Percentiles rank a stretch among this genome's conserved stretches.
phyloP scores from a whole-genome alignment of 257 asterid species.

The Striga asiatica region DNA sequence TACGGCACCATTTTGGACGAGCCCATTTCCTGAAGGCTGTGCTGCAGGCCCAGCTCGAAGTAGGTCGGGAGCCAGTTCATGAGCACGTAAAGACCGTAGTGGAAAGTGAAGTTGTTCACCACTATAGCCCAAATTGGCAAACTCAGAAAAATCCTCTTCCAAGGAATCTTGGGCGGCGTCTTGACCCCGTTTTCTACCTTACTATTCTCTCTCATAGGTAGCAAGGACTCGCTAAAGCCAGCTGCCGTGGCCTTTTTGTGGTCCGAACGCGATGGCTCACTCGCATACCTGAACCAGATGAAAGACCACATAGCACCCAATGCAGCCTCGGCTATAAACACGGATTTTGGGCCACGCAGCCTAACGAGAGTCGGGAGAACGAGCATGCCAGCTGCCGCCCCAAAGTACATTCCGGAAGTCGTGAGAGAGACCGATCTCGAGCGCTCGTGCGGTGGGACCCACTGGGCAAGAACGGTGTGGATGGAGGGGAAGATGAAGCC shows the following conservation, averaged over 20 bases:
- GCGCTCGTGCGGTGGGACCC: slow-evolving; percentile 95
- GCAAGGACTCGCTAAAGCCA: slow-evolving; percentile 67
- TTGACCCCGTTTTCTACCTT: slow-evolving; percentile 42
- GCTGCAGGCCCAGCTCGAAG: slow-evolving; percentile 71
- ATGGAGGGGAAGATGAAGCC: slow-evolving; percentile 95
- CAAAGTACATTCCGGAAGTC: slow-evolving; percentile 89
- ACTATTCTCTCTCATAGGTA: slow-evolving; percentile 39
- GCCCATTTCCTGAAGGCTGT: slow-evolving; percentile 90
- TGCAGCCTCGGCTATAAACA: slow-evolving; percentile 68
- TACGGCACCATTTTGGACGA: slow-evolving; percentile 93
- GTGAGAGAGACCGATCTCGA: slow-evolving; percentile 87
- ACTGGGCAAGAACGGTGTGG: slow-evolving; percentile 89
- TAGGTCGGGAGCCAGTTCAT: slow-evolving; percentile 99
- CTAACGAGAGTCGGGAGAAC: slow-evolving; percentile 71
- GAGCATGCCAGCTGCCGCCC: slow-evolving; percentile 81
- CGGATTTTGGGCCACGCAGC: slow-evolving; percentile 67
- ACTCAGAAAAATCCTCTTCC: slow-evolving; percentile 59
- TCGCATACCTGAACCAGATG: slow-evolving; percentile 64
- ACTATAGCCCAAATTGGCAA: slow-evolving; percentile 92
- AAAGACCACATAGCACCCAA: slow-evolving; percentile 76
- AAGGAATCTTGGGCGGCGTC: slow-evolving; percentile 44
- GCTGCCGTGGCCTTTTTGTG: slow-evolving; percentile 86
- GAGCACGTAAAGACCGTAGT: slow-evolving; percentile 81
- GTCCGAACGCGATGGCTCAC: slow-evolving; percentile 86
- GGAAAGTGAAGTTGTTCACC: slow-evolving; percentile 79